A percentile compares a stretch with the other conserved stretches of the same genome.
These are phyloP conservation scores for Berberis vulgaris DNA, from an alignment of 164 flowering plant species.

Conservation along the genomic window DNA sequence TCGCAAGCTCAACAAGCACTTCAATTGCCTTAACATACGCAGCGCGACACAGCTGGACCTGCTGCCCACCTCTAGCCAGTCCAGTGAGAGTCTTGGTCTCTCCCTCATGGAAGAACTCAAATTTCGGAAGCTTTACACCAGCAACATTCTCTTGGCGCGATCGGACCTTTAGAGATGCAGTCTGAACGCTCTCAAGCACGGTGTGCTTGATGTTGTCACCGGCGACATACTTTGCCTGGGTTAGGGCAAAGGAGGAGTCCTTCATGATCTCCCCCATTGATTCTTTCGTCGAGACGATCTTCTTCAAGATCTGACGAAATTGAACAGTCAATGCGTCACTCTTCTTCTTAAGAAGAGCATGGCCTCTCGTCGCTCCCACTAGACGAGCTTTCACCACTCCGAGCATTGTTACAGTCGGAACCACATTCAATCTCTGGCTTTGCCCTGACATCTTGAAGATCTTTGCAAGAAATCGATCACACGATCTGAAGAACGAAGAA, in stretches of 20 bases:
- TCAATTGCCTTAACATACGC: conserved; percentile 87
- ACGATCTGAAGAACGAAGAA: neutral
- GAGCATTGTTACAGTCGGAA: conserved; percentile 92
- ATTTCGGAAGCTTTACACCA: conserved; percentile 91
- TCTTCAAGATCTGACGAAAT: conserved; percentile 81
- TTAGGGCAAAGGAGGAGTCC: conserved; percentile 70
- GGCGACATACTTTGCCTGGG: conserved; percentile 91
- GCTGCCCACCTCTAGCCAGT: conserved; percentile 93
- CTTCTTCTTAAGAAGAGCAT: conserved; percentile 94
- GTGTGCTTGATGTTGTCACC: conserved; percentile 87
- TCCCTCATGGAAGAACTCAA: conserved; percentile 76
- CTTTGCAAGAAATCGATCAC: neutral
- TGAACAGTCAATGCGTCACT: conserved; percentile 92
- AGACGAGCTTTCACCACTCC: conserved; percentile 86
- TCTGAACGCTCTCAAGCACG: conserved; percentile 76
- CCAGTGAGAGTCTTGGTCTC: conserved; percentile 93
- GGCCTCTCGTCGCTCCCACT: conserved; percentile 93
- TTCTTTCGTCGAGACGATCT: conserved; percentile 80
- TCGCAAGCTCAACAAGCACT: conserved; percentile 92
- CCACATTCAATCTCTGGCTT: conserved; percentile 75
- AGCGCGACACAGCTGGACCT: conserved; percentile 71
- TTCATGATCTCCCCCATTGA: conserved; percentile 94
- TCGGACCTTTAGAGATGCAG: conserved; percentile 71
- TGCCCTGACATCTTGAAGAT: conserved; percentile 74
- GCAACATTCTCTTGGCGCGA: conserved; percentile 83